Evolutionary conservation across 208 protist genomes (phyloP).

Genomic region (Crithidia mellificae): DNA sequence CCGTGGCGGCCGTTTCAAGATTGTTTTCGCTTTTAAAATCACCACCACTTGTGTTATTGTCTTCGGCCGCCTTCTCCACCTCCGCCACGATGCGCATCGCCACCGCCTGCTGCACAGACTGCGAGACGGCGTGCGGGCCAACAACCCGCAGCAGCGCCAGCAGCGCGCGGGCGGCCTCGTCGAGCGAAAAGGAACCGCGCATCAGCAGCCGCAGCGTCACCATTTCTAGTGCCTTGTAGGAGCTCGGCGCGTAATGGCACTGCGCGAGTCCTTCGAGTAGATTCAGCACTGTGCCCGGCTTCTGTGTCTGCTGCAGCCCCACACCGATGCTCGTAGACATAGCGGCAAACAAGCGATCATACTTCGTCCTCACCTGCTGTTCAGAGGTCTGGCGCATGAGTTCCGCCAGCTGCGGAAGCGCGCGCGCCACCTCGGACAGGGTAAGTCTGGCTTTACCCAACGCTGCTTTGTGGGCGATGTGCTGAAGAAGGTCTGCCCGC

Average conservation of each 20-base stretch:
- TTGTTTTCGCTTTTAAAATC: not conserved
- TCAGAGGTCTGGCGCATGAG: constrained; percentile 23
- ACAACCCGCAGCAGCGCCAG: constrained; percentile 40
- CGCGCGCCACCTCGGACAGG: constrained; percentile 55
- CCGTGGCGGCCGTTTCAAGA: not conserved
- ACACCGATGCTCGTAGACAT: constrained; percentile 56
- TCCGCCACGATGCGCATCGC: constrained; percentile 35
- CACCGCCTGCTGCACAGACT: constrained; percentile 44
- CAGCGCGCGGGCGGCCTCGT: constrained; percentile 41
- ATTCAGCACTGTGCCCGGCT: constrained; percentile 31
- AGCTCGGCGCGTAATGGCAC: constrained; percentile 57
- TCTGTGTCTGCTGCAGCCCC: constrained; percentile 43
- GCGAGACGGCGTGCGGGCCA: constrained; percentile 39
- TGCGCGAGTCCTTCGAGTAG: constrained; percentile 67
- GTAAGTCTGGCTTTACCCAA: constrained; percentile 45
- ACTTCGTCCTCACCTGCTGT: constrained; percentile 27
- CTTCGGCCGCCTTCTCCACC: constrained; percentile 11
- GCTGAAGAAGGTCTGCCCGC: constrained; percentile 60
- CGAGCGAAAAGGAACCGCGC: constrained; percentile 26
- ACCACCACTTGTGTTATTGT: not conserved
- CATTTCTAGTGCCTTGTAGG: constrained; percentile 65
- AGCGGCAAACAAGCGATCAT: constrained; percentile 52
- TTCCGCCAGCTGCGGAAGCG: constrained; percentile 61
- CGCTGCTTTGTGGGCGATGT: constrained; percentile 63
- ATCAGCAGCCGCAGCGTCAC: constrained; percentile 58